Evolutionary conservation across 2,329 filamentous ascomycete genomes (phyloP).

Genomic region (Beauveria brongniartii): DNA sequence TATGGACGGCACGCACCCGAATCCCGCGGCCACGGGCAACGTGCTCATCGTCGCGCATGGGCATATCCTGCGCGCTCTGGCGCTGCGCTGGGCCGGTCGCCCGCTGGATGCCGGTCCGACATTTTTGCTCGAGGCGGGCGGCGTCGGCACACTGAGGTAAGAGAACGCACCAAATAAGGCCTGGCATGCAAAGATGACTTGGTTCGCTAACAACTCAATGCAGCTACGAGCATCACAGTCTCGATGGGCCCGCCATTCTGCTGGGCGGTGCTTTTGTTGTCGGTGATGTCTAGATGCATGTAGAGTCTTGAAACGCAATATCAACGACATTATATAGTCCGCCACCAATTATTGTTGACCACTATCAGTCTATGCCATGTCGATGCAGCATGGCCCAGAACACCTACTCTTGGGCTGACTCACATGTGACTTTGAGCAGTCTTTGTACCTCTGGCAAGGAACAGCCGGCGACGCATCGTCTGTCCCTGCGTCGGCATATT

Average conservation of each 20-base stretch:
- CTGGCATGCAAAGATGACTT: background rate
- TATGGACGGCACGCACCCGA: slow-evolving; percentile 43
- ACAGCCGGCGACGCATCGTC: slow-evolving; percentile 25
- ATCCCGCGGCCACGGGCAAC: slow-evolving; percentile 30
- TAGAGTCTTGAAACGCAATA: background rate
- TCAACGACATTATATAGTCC: no score
- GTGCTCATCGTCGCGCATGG: slow-evolving; percentile 72
- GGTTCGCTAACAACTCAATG: slow-evolving; percentile 10
- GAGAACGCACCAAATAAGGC: slow-evolving; percentile 11
- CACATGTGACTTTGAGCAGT: background rate
- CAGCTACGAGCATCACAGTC: slow-evolving; percentile 72
- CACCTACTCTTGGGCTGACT: background rate
- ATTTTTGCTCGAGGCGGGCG: slow-evolving; percentile 82
- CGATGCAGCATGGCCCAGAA: no score
- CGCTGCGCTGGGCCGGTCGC: slow-evolving; percentile 76
- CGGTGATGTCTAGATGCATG: slow-evolving; percentile 19
- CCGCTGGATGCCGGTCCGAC: slow-evolving; percentile 65
- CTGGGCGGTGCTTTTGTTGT: slow-evolving; percentile 64
- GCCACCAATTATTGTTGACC: no score
- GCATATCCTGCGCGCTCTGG: slow-evolving; percentile 80
- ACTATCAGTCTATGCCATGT: no score
- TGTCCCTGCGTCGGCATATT: slow-evolving; percentile 21
- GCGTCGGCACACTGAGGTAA: slow-evolving; percentile 70
- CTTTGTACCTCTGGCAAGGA: slow-evolving; percentile 44
- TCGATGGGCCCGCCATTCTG: slow-evolving; percentile 72